Evolutionary conservation across 2,329 filamentous ascomycete species (phyloP).

Genomic region (Paracamarosporium sp.): DNA sequence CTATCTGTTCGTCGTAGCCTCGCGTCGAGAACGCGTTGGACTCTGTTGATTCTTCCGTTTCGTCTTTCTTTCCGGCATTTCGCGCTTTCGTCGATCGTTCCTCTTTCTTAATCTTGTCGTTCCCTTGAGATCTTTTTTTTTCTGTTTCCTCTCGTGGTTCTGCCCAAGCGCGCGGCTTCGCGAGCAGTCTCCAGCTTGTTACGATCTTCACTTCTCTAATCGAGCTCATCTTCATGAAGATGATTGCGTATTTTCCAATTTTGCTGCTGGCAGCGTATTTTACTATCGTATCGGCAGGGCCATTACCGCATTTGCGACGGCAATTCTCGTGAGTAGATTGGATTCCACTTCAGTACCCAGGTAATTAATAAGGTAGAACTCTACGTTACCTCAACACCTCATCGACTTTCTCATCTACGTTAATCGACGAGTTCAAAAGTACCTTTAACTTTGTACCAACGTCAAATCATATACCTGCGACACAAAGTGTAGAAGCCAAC

Average conservation of each 20-base stretch:
- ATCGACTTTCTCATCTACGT: constrained; percentile 9
- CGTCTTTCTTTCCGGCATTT: constrained; percentile 26
- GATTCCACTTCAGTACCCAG: not conserved
- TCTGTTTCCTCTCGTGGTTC: constrained; percentile 24
- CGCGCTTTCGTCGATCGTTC: constrained; percentile 38
- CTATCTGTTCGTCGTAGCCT: constrained; percentile 28
- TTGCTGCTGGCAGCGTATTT: constrained; percentile 49
- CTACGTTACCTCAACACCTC: constrained; percentile 37
- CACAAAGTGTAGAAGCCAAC: constrained; percentile 30
- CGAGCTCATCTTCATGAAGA: constrained; percentile 24
- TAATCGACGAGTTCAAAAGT: constrained; percentile 5
- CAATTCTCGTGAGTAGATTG: constrained; percentile 30
- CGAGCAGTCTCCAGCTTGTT: constrained; percentile 8
- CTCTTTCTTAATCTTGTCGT: constrained; percentile 36
- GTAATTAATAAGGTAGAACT: constrained; percentile 28
- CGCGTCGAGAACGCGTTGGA: constrained; percentile 28
- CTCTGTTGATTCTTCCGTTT: constrained; percentile 25
- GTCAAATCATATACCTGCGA: constrained; percentile 6
- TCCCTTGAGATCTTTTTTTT: constrained; percentile 20
- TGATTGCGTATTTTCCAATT: constrained; percentile 30
- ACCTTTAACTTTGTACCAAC: not conserved
- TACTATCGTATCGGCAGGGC: constrained; percentile 37
- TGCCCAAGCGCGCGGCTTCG: constrained; percentile 28
- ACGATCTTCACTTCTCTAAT: constrained; percentile 30
- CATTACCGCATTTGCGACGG: constrained; percentile 36